Evolutionary conservation across 148 eudicot species (phyloP), one percentile per base, ranked within the genome.

Genomic region (Fagopyrum tataricum): DNA sequence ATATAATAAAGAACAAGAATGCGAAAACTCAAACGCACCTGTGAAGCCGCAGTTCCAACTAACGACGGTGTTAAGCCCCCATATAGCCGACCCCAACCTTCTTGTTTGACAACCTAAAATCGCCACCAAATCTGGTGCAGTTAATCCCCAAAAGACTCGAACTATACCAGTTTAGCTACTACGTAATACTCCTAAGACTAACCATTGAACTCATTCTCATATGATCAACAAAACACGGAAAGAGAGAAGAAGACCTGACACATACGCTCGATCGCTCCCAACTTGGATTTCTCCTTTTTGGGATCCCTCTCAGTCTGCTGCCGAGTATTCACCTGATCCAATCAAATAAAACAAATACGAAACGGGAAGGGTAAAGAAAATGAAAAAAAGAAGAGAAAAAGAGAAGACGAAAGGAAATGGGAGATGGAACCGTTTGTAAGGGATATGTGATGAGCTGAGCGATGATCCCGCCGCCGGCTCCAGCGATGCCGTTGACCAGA

Each of bases 371-470:
- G 31, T 70, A 70, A 39, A 14, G 17, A 64, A 26, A 15, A 1
- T 12, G 15, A 43, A 39, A 37, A 64, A 39, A 11, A 2, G 39
- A n/a, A 64, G 4, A 39, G 14, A 64, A 39, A 11, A 2, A 40
- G 41, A 64, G 4, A 39, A 9, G 14, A 37, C 64, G 64, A 46
- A 5, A 48, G 3, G 0, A 2, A 44, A 74, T 40, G 18, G 14
- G 41, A 71, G 15, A 40, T 11, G 7, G 0, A 82, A 91, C 98
- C 5, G 96, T 94, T 87, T 94, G 97, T 44, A 94, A 89, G 69
- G 98, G 98, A 69, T 89, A 94, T 23, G 98, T 94, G 84, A 91
- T 76, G 85, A 94, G 98, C 81, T 94, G 98, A 77, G 98, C 98
- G 74, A 94, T 91, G 83, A 91, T 94, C 24, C 98, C 98, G 4